Conservation (phyloP, 345 rosid genomes). For the Ceriops decandra region DNA sequence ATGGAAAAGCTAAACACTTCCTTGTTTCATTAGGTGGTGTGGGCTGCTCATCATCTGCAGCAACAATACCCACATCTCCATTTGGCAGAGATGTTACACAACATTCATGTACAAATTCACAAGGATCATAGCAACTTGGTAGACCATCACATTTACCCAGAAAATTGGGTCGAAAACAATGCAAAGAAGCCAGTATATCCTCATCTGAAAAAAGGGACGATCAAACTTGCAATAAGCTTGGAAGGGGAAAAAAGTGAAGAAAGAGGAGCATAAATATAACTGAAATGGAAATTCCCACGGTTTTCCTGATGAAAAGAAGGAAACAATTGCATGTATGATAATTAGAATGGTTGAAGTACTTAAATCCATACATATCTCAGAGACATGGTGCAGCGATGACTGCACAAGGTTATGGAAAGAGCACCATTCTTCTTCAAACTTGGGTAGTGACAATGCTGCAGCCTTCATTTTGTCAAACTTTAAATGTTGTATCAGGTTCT, state of each 20-base stretch:
- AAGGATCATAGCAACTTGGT: conserved; percentile 56
- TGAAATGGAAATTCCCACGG: neutral
- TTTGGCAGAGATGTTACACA: conserved; percentile 40
- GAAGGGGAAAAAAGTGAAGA: conserved; percentile 2
- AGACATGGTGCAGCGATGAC: conserved; percentile 65
- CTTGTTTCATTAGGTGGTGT: conserved; percentile 35
- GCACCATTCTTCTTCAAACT: conserved; percentile 92
- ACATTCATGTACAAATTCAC: conserved; percentile 67
- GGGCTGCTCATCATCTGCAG: conserved; percentile 40
- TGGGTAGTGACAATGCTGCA: conserved; percentile 32
- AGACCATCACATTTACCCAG: conserved; percentile 42
- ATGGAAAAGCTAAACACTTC: conserved; percentile 69
- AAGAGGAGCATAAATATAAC: neutral
- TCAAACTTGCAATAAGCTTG: conserved; percentile 6
- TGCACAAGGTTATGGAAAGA: conserved; percentile 64
- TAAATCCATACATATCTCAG: conserved; percentile 63
- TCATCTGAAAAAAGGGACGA: conserved; percentile 55
- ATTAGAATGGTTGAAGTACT: conserved; percentile 5
- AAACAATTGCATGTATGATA: neutral
- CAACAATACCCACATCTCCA: conserved; percentile 30
- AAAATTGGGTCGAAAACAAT: conserved; percentile 73
- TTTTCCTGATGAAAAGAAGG: conserved; percentile 8
- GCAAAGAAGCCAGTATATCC: conserved; percentile 59
- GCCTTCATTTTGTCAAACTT: conserved; percentile 36
- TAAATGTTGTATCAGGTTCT: conserved; percentile 50